Percentiles rank a stretch among this genome's conserved stretches.
Evolutionary conservation across 495 filamentous ascomycete species (phyloP).

Genomic region (Barbatosphaeria neglecta): DNA sequence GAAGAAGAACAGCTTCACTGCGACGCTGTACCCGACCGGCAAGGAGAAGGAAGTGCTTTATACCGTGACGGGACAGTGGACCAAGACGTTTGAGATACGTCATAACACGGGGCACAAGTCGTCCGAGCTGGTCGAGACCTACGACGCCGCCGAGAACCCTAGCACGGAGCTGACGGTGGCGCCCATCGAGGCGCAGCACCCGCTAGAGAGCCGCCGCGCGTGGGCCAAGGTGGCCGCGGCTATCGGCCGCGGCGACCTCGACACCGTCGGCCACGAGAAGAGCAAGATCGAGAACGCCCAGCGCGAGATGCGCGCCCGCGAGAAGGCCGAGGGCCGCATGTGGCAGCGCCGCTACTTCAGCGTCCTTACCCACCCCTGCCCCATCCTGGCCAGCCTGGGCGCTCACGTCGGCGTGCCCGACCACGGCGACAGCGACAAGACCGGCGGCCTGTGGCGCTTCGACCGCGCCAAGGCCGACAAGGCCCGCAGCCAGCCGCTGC

Average conservation of each 20-base stretch:
- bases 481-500: conserved; percentile 20
- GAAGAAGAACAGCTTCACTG: conserved; percentile 87
- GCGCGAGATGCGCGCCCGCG: conserved; percentile 68
- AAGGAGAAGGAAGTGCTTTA: conserved; percentile 76
- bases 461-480: conserved; percentile 51
- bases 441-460: conserved; percentile 81
- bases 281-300: conserved; percentile 84
- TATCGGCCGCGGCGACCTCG: conserved; percentile 74
- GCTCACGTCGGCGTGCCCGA: conserved; percentile 37
- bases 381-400: conserved; percentile 47
- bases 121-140: conserved; percentile 48
- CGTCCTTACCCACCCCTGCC: conserved; percentile 37
- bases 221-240: conserved; percentile 76
- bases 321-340: conserved; percentile 63
- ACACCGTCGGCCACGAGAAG: conserved; percentile 66
- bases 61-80: conserved; percentile 86
- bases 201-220: conserved; percentile 76
- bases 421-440: conserved; percentile 66
- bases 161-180: conserved; percentile 60
- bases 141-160: conserved; percentile 49
- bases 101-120: conserved; percentile 51
- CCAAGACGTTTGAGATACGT: conserved; percentile 68
- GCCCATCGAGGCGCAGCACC: conserved; percentile 70
- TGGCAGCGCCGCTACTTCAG: conserved; percentile 86
- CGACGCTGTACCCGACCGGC: conserved; percentile 60